Evolutionary conservation across 495 filamentous ascomycete species (phyloP).

Genomic region (Penicillium parvum): DNA sequence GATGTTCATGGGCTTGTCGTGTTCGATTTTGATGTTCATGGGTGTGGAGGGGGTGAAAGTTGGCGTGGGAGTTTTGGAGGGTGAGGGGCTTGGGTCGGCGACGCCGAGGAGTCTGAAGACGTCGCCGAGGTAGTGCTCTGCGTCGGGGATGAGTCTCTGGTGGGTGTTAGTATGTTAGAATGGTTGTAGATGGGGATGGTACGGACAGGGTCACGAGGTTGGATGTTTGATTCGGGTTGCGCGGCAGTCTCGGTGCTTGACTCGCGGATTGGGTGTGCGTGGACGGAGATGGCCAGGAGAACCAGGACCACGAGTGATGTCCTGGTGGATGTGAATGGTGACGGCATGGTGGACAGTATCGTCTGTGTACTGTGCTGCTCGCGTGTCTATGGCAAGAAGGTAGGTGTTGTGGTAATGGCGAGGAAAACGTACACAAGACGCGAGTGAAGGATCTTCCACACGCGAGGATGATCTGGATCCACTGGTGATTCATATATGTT

Average conservation of each 20-base stretch:
- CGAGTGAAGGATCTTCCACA: constrained; percentile 1
- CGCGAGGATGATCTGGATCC: constrained; percentile 5
- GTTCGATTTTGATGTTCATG: neutral
- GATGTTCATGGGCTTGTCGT: constrained; percentile 3
- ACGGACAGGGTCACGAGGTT: constrained; percentile 19
- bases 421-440: neutral
- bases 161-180: constrained; percentile 4
- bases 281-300: constrained; percentile 9
- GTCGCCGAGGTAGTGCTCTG: constrained; percentile 18
- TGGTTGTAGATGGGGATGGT: neutral
- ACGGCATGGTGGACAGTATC: neutral
- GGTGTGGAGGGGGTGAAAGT: neutral
- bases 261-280: constrained; percentile 14
- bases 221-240: constrained; percentile 1
- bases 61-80: neutral
- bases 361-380: neutral
- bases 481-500: constrained; percentile 14
- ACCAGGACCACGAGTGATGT: neutral
- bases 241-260: neutral
- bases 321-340: constrained; percentile 7
- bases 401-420: neutral
- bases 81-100: neutral
- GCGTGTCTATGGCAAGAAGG: neutral
- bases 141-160: constrained; percentile 35
- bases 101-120: constrained; percentile 25